Base-by-base conservation (phyloP, 2,329 filamentous ascomycete genomes). In the Colletotrichum eleusines region DNA sequence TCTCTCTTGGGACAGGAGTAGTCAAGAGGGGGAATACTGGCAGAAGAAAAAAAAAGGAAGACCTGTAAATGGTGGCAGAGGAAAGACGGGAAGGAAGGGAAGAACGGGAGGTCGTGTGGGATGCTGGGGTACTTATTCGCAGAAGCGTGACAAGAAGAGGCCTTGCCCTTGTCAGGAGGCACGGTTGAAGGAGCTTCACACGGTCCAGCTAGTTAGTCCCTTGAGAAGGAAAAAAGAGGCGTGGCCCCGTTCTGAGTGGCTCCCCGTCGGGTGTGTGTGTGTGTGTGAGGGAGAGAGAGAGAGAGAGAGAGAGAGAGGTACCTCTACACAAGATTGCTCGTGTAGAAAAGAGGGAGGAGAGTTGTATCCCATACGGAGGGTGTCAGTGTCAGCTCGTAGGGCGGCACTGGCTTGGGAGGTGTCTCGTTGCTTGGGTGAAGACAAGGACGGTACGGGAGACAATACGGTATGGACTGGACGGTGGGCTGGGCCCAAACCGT, bases 81-180 rank as follows among this genome's bases (percentile, higher is more conserved):
- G 76, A 75, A 77, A 76, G 77, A 77, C 76, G 74, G 75, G 64
- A 71, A 33, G 53, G 42, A 76, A 74, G 74, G 71, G 71, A 73
- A 70, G 66, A 64, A 74, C 58, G 78, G 78, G 81, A 80, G 77
- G 57, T 42, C 26, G 70, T 77, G 59, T 63, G 73, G 72, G 66
- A 66, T 60, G 60, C 76, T 78, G 75, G 77, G 80, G 78, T 84
- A 82, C 81, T 83, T 84, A 84, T 84, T 82, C 23, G 63, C 42
- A 38, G 44, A 57, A 40, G 68, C 55, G 64, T 68, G 68, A 71
- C 68, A 33, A 68, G 68, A 68, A 42, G 44, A 66, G 63, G 64
- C 68, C 58, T 71, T 71, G 57, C 68, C 68, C 68, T 71, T 67
- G 68, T 54, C 57, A 68, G 68, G 64, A 71, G 64, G 64, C 64